Base-by-base conservation (phyloP, 2,329 filamentous ascomycete genomes). In the Endoconidiophora laricicola region DNA sequence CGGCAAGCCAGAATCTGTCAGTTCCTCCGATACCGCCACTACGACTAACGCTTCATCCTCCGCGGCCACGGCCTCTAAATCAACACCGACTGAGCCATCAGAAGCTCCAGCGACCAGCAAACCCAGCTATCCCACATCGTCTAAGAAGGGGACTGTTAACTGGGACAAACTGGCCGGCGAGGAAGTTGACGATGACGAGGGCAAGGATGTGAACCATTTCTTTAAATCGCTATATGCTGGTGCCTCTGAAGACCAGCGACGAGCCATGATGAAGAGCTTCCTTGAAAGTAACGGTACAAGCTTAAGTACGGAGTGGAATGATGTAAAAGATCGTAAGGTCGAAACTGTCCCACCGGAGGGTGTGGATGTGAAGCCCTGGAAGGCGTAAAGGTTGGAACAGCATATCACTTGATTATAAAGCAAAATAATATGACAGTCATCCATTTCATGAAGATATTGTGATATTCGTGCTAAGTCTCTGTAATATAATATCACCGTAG, bases 221-320 rank as follows among this genome's bases (percentile, higher is more conserved):
- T 98, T 98, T 71, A 91, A 93, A 71, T 80, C 83, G 59, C 70
- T 98, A 1, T 96, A 90, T 66, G 78, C 82, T 55, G 71, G 69
- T 36, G 79, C 86, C 0, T 79, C 82, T 45, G 77, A 81, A 0
- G 90, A 98, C 58, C 85, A 86, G 52, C 79, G 79, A 60, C 78
- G 87, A 2, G 91, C 91, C 6, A 98, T 98, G 91, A 86, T 93
- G 78, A 98, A 98, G 76, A 94, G 86, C 61, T 96, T 86, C 60
- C 73, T 79, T 12, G 90, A 98, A 70, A 95, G 88, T 64, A 91
- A 93, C 57, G 91, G 91, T 3, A 98, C 91, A 0, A 76, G 84
- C 2, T 68, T 98, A 46, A 95, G 86, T 64, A 98, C 91, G 0
- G 86, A 90, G 62, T 98, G 91, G 91, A 66, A 68, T 7, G 83